Conservation (phyloP, 805 yeast genomes). For the Torulaspora delbrueckii region DNA sequence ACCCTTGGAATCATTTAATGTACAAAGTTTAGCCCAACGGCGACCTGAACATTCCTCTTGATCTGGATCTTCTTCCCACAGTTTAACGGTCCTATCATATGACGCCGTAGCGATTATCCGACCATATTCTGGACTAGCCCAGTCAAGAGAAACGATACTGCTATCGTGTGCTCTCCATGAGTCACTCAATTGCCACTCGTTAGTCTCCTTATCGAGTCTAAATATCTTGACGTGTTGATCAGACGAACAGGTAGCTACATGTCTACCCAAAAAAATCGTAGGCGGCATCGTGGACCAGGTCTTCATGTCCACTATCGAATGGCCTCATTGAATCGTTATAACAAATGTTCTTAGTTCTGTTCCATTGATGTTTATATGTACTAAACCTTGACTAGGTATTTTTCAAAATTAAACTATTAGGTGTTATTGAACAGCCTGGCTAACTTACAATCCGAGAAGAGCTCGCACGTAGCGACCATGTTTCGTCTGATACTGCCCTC, state of each 20-base stretch:
- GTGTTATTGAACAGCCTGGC: neutral
- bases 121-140: constrained; percentile 96
- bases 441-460: neutral
- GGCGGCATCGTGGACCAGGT: constrained; percentile 80
- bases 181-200: constrained; percentile 80
- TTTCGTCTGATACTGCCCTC: constrained; percentile 11
- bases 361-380: neutral
- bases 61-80: constrained; percentile 87
- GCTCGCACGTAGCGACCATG: constrained; percentile 6
- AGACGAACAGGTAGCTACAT: constrained; percentile 89
- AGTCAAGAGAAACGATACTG: constrained; percentile 70
- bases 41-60: constrained; percentile 73
- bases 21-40: constrained; percentile 73
- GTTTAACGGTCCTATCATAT: constrained; percentile 79
- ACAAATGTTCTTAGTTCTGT: neutral
- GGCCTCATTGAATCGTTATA: constrained; percentile 47
- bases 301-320: constrained; percentile 87
- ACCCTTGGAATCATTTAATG: constrained; percentile 80
- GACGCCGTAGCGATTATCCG: constrained; percentile 83
- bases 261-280: constrained; percentile 91
- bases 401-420: neutral
- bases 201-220: constrained; percentile 59
- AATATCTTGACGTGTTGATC: constrained; percentile 92
- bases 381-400: neutral
- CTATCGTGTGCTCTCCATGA: constrained; percentile 96